These are phyloP conservation scores for Aspergillus niger DNA, from an alignment of 2,329 filamentous ascomycete genomes.

Conservation along the genomic window DNA sequence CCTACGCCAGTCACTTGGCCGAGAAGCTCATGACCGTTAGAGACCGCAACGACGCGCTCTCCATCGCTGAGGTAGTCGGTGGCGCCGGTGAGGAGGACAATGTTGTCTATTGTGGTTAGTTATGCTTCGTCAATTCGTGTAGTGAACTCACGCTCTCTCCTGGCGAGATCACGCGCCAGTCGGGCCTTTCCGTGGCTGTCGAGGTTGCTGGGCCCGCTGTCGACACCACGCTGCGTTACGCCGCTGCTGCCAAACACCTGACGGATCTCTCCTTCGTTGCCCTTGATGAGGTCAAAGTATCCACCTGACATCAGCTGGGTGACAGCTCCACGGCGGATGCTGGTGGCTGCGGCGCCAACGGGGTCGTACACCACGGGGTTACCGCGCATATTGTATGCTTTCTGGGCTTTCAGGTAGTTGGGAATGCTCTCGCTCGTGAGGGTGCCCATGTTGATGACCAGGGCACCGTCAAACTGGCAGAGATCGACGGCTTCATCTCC, in stretches of 20 bases:
- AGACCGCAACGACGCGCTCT: conserved; percentile 63
- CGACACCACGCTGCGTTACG: conserved; percentile 77
- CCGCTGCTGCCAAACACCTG: conserved; percentile 64
- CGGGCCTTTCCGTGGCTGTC: conserved; percentile 57
- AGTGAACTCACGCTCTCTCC: conserved; percentile 56
- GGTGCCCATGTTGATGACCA: conserved; percentile 95
- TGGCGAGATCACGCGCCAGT: conserved; percentile 68
- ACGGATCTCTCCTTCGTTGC: conserved; percentile 85
- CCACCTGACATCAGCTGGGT: conserved; percentile 70
- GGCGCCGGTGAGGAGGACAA: conserved; percentile 80
- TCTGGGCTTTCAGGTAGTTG: conserved; percentile 73
- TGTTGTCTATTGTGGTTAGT: conserved; percentile 45
- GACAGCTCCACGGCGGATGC: conserved; percentile 70
- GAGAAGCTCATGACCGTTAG: conserved; percentile 70
- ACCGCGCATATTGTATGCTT: conserved; percentile 76
- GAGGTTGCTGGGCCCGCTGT: conserved; percentile 65
- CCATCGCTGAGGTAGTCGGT: conserved; percentile 80
- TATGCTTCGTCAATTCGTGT: background rate
- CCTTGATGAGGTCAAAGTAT: conserved; percentile 87
- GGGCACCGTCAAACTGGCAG: conserved; percentile 71
- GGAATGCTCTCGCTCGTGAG: conserved; percentile 72
- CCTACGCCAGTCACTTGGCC: conserved; percentile 50
- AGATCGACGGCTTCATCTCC: conserved; percentile 80
- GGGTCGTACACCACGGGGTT: conserved; percentile 84
- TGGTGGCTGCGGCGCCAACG: conserved; percentile 83